phyloP scores from a whole-genome alignment of 202 grass and related monocot species.

The Panicum hallii region DNA sequence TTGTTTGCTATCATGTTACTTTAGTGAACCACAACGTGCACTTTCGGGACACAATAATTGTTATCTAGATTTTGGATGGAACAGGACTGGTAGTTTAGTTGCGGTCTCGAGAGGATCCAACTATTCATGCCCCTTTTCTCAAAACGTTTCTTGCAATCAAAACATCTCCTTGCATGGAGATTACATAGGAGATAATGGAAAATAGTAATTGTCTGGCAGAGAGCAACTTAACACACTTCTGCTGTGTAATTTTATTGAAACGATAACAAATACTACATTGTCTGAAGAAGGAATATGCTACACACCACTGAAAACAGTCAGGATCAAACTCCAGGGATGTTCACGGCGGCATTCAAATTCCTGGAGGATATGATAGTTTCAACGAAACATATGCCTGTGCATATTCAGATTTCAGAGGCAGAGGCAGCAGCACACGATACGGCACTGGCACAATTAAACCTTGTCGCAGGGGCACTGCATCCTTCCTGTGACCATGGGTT shows the following conservation, averaged over 20 bases:
- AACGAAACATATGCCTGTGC: not conserved
- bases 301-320: not conserved
- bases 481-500: not conserved
- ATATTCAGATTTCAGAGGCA: not conserved
- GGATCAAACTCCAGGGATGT: not conserved
- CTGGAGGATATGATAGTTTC: not conserved
- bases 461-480: not conserved
- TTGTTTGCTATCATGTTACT: not conserved
- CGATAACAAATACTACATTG: not conserved
- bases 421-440: not conserved
- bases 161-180: not conserved
- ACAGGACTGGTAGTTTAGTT: conserved; percentile 23
- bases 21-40: conserved; percentile 3
- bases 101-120: conserved; percentile 28
- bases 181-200: not conserved
- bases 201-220: not conserved
- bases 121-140: not conserved
- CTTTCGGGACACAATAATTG: conserved; percentile 27
- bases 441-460: conserved; percentile 6
- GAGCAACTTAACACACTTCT: not conserved
- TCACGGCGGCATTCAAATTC: not conserved
- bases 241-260: not conserved
- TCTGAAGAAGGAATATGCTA: not conserved
- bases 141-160: not conserved
- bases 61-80: conserved; percentile 38